phyloP scores from a whole-genome alignment of 1,139 yeast genomes.

The Petasospora fabianii region DNA sequence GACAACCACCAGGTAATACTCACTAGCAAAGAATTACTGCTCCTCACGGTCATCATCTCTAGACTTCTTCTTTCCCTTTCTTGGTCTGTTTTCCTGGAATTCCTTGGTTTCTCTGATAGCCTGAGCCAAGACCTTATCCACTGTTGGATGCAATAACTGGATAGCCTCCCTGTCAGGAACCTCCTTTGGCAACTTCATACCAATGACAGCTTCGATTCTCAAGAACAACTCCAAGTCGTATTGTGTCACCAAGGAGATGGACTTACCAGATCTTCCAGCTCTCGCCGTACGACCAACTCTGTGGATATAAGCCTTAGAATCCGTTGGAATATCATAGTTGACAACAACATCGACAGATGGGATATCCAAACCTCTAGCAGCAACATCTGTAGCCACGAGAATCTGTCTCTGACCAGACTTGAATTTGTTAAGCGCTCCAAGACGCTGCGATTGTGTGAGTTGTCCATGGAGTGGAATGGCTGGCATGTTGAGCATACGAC shows the following conservation, averaged over 20 bases:
- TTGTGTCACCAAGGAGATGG: conserved; percentile 88
- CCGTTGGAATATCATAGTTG: conserved; percentile 94
- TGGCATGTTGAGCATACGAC: conserved; percentile 77
- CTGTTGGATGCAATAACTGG: conserved; percentile 76
- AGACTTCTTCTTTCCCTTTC: conserved; percentile 32
- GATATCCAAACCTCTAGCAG: conserved; percentile 96
- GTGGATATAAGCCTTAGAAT: conserved; percentile 96
- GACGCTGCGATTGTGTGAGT: conserved; percentile 83
- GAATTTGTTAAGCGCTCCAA: conserved; percentile 90
- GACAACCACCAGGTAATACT: too few relatives aligned
- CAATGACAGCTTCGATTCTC: conserved; percentile 84
- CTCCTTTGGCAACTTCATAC: conserved; percentile 77
- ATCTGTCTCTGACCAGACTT: conserved; percentile 80
- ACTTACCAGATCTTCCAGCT: conserved; percentile 94
- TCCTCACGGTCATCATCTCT: conserved; percentile 50
- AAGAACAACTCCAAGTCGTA: conserved; percentile 87
- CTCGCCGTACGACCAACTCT: conserved; percentile 98
- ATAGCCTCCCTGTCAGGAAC: conserved; percentile 77
- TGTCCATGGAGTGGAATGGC: conserved; percentile 96
- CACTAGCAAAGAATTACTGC: too few relatives aligned
- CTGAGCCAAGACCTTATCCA: conserved; percentile 88
- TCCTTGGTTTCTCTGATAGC: conserved; percentile 83
- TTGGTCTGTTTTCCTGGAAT: conserved; percentile 52
- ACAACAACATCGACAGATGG: conserved; percentile 92
- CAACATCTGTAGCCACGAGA: conserved; percentile 94